Conservation (phyloP, 805 yeast species). For the Saccharomyces kudriavzevii region DNA sequence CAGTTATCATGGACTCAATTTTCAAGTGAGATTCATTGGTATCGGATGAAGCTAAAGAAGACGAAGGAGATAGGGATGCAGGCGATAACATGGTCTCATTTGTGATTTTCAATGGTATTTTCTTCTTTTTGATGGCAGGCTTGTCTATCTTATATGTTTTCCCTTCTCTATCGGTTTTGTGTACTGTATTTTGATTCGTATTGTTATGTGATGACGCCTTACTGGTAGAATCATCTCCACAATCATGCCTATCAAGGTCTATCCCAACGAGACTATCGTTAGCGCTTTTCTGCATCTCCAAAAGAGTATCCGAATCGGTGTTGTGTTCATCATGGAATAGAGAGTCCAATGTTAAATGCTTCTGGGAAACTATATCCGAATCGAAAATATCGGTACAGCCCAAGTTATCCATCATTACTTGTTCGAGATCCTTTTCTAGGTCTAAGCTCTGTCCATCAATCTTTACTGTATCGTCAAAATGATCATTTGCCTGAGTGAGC, state of each 20-base stretch:
- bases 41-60: neutral
- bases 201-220: neutral
- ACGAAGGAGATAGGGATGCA: neutral
- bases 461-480: constrained; percentile 4
- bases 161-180: neutral
- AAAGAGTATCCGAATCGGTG: neutral
- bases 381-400: constrained; percentile 8
- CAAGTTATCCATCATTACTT: constrained; percentile 3
- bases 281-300: neutral
- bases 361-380: constrained; percentile 9
- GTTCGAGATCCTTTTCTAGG: constrained; percentile 4
- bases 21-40: neutral
- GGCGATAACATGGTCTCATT: neutral
- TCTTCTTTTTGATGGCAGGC: neutral
- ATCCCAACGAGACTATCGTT: neutral
- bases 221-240: neutral
- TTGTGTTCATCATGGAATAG: constrained; percentile 1
- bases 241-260: neutral
- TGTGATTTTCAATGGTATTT: neutral
- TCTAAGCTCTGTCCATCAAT: constrained; percentile 1
- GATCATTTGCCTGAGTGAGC: constrained; percentile 11
- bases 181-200: neutral
- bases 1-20: neutral
- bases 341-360: constrained; percentile 20
- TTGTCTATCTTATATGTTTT: neutral